These are phyloP conservation scores for Dichotomopilus funicola DNA, from an alignment of 2,329 filamentous ascomycete genomes.

Conservation along the genomic window DNA sequence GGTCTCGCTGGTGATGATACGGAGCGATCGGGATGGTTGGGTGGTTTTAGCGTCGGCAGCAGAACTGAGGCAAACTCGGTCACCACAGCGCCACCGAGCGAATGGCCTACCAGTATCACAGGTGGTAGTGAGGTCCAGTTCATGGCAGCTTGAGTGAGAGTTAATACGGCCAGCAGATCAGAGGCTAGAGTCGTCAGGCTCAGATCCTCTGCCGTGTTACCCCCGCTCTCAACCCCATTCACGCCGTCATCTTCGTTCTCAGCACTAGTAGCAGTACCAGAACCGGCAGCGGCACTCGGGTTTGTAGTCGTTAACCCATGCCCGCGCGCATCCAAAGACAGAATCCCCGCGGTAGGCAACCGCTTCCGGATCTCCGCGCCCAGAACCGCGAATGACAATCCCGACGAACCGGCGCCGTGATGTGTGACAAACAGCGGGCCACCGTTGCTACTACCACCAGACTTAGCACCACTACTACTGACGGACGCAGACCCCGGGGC, in stretches of 20 bases:
- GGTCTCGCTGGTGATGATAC: neutral
- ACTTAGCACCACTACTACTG: conserved; percentile 28
- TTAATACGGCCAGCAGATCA: conserved; percentile 66
- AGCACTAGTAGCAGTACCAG: neutral
- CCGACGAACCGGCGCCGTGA: conserved; percentile 90
- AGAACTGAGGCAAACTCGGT: conserved; percentile 61
- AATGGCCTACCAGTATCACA: conserved; percentile 81
- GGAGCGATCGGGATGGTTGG: conserved; percentile 41
- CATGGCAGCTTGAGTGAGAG: conserved; percentile 60
- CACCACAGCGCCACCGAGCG: conserved; percentile 84
- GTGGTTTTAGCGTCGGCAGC: conserved; percentile 39
- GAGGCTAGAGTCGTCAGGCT: conserved; percentile 63
- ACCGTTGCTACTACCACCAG: conserved; percentile 26
- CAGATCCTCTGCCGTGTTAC: conserved; percentile 49
- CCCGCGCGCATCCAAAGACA: conserved; percentile 79
- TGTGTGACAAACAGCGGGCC: conserved; percentile 88
- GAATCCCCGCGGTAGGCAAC: conserved; percentile 72
- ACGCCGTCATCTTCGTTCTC: conserved; percentile 20
- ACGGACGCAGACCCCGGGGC: conserved; percentile 21
- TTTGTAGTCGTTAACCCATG: conserved; percentile 66
- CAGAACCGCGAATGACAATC: conserved; percentile 81
- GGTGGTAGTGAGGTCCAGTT: conserved; percentile 68
- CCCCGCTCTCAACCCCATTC: conserved; percentile 20
- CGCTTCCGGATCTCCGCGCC: conserved; percentile 69
- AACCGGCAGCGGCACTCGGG: conserved; percentile 16